These are phyloP conservation scores for Hibiscus trionum DNA, from an alignment of 345 rosid species.

Conservation along the genomic window DNA sequence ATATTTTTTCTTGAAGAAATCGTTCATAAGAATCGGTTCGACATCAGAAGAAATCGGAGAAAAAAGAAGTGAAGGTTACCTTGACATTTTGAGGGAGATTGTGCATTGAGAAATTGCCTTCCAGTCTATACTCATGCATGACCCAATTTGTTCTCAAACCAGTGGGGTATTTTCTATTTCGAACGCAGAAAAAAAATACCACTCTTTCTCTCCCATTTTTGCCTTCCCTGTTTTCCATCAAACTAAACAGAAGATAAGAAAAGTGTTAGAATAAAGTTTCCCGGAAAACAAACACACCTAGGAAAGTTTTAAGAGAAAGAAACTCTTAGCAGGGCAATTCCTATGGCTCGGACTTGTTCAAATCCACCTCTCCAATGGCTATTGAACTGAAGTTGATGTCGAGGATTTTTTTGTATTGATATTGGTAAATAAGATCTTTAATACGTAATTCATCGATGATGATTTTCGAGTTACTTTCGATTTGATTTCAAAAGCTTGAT, in stretches of 20 bases:
- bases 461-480: too few species aligned
- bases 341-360: slow-evolving; percentile 98
- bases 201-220: slow-evolving; percentile 89
- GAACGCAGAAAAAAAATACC: slow-evolving; percentile 87
- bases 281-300: not conserved
- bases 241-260: not conserved
- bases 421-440: slow-evolving; percentile 85
- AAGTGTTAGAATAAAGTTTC: not conserved
- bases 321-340: slow-evolving; percentile 66
- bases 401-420: slow-evolving; percentile 58
- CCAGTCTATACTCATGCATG: slow-evolving; percentile 83
- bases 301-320: not conserved
- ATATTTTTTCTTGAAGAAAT: too few species aligned
- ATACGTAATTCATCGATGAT: too few species aligned
- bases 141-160: slow-evolving; percentile 87
- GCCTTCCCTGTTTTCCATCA: slow-evolving; percentile 55
- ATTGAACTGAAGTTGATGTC: slow-evolving; percentile 44
- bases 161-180: slow-evolving; percentile 68
- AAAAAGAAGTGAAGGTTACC: slow-evolving; percentile 32
- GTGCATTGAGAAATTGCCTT: slow-evolving; percentile 63
- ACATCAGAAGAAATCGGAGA: too few species aligned
- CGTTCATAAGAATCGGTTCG: too few species aligned
- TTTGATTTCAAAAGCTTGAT: too few species aligned
- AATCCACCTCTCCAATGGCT: slow-evolving; percentile 85
- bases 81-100: slow-evolving; percentile 70